Evolutionary conservation across 192 early-diverging fungal species (phyloP), one percentile per base, ranked within the genome.

Genomic region (Coemansia sp.): DNA sequence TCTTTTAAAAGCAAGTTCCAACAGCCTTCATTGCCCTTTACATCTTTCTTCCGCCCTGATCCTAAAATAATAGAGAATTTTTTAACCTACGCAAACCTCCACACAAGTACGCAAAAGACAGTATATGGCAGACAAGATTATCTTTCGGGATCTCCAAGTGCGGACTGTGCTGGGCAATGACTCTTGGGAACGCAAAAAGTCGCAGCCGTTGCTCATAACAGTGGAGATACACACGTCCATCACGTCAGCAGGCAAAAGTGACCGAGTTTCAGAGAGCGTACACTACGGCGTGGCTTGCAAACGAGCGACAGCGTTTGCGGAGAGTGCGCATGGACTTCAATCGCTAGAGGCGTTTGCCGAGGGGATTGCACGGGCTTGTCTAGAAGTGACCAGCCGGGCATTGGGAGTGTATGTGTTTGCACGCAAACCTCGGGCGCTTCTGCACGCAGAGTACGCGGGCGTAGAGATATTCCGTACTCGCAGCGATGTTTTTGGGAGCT

Each of bases 161-260:
- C 88, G 87, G 54, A 90, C 86, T 47, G 87, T 91, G 48, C 85
- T 95, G 44, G 97, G 97, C 8, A 90, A 93, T 51, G 95, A 99
- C 78, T 84, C 89, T 19, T 99, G 97, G 95, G 94, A 94, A 63
- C 84, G 93, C 16, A 82, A 81, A n/a, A 91, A 93, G 69, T 69
- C 83, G 7, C 95, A 97, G 69, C 93, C 95, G 18, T 82, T 99
- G 54, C 84, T 87, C 10, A 88, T 99, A 44, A 88, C 88, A 49
- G 76, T 93, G 7, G 84, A 81, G 31, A 81, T 96, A 23, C 84
- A 87, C 66, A 89, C 90, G 7, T 86, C 89, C 49, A 85, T 96
- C 44, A 74, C 84, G 50, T 82, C 85, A 21, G 91, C 92, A 12
- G 91, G 91, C 57, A 84, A 87, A 25, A 86, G 85, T 1, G 96